These are phyloP conservation scores for Dryas octopetala DNA, from an alignment of 306 rosid species.

Conservation along the genomic window DNA sequence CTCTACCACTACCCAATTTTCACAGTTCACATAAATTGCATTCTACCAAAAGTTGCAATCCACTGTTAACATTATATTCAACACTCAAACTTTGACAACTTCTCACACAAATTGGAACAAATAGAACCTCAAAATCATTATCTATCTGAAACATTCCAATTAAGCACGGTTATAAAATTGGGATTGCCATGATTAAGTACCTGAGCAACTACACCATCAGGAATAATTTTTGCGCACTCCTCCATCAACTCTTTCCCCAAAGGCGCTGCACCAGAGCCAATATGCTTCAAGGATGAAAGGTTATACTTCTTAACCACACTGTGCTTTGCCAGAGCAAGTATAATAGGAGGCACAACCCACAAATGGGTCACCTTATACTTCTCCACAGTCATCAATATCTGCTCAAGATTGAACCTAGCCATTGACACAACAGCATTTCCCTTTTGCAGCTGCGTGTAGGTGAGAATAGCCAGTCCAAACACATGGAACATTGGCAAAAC, in stretches of 20 bases:
- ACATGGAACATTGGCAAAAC: conserved; percentile 90
- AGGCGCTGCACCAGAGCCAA: conserved; percentile 90
- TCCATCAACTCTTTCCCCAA: conserved; percentile 79
- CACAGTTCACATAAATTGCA: not conserved
- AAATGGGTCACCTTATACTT: conserved; percentile 57
- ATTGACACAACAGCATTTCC: conserved; percentile 58
- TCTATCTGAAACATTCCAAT: not conserved
- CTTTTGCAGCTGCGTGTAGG: conserved; percentile 48
- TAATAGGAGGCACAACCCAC: conserved; percentile 84
- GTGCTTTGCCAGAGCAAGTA: conserved; percentile 71
- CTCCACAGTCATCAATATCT: conserved; percentile 50
- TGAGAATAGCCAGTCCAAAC: conserved; percentile 58
- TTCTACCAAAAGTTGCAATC: not conserved
- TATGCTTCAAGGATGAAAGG: conserved; percentile 61
- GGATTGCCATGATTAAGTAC: conserved; percentile 28
- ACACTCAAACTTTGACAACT: not conserved
- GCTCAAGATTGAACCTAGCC: conserved; percentile 56
- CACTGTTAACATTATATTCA: not conserved
- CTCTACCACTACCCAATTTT: not conserved
- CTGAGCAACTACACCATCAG: conserved; percentile 52
- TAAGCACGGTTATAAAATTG: not conserved
- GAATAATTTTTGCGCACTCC: conserved; percentile 53
- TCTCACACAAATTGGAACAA: not conserved
- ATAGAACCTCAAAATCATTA: not conserved
- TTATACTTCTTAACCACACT: conserved; percentile 51